phyloP scores from a whole-genome alignment of 768 basidiomycete species.

The Neoboletus subvelutipes region DNA sequence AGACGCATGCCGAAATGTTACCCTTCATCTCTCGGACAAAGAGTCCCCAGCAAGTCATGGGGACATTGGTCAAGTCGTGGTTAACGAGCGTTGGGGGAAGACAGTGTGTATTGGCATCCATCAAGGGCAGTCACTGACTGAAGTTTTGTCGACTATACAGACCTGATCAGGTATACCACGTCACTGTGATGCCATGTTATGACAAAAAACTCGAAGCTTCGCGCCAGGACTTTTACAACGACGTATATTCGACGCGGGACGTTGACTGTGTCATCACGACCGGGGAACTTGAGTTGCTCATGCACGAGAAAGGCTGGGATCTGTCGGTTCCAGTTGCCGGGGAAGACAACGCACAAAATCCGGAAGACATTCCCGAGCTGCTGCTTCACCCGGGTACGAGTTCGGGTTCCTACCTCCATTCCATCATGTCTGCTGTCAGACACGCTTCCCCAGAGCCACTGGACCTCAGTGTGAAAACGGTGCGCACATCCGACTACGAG shows the following conservation, averaged over 20 bases:
- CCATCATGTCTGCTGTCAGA: constrained; percentile 61
- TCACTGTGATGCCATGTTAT: constrained; percentile 98
- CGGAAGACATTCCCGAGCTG: constrained; percentile 60
- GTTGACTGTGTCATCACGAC: constrained; percentile 98
- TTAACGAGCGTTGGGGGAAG: constrained; percentile 65
- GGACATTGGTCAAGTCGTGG: constrained; percentile 89
- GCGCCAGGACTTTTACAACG: constrained; percentile 87
- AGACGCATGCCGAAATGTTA: constrained; percentile 91
- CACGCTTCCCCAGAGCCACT: constrained; percentile 44
- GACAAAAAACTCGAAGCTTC: constrained; percentile 99
- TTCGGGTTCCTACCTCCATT: constrained; percentile 90
- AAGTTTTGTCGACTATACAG: constrained; percentile 37
- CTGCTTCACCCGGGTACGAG: constrained; percentile 79
- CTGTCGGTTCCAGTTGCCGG: constrained; percentile 55
- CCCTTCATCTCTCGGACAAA: constrained; percentile 87
- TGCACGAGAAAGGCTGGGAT: constrained; percentile 82
- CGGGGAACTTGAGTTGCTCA: constrained; percentile 85
- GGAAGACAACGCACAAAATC: constrained; percentile 38
- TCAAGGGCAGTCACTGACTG: neutral
- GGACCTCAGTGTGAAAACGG: constrained; percentile 49
- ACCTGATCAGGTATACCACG: constrained; percentile 89
- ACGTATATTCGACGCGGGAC: constrained; percentile 79
- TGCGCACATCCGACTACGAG: constrained; percentile 77
- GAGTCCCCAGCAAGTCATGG: constrained; percentile 94
- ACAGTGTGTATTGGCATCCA: constrained; percentile 48